A percentile compares a stretch with the other conserved stretches of the same genome.
These are phyloP conservation scores for Tricladium varicosporioides DNA, from an alignment of 2,329 filamentous ascomycete species.

Conservation along the genomic window DNA sequence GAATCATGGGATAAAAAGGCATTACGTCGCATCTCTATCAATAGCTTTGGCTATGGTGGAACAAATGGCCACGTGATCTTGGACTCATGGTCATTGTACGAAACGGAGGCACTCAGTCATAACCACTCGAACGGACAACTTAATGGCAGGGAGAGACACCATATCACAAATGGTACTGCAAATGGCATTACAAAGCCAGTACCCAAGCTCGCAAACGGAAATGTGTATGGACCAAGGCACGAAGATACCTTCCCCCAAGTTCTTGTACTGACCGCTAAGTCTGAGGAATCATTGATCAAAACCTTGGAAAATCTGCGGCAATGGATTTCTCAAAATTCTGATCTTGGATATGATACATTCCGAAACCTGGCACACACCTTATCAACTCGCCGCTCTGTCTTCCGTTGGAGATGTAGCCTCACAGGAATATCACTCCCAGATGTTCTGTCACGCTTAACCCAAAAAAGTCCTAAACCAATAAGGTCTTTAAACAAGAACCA, in stretches of 20 bases:
- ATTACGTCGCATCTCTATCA: no score
- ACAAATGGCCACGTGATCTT: constrained; percentile 44
- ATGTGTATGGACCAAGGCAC: no score
- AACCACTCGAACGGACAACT: not conserved
- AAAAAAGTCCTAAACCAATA: not conserved
- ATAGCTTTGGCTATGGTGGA: constrained; percentile 47
- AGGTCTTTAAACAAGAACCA: not conserved
- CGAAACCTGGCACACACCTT: constrained; percentile 18
- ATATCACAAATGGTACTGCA: not conserved
- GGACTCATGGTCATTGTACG: constrained; percentile 14
- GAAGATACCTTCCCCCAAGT: no score
- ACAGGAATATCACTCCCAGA: constrained; percentile 1
- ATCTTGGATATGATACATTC: not conserved
- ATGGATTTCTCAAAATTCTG: not conserved
- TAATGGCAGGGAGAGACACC: not conserved
- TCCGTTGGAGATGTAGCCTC: constrained; percentile 11
- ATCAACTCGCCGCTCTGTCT: constrained; percentile 9
- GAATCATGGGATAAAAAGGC: no score
- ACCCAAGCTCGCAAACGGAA: no score
- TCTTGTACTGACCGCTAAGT: constrained; percentile 2
- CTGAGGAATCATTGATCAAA: not conserved
- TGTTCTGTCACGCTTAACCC: not conserved
- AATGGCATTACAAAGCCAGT: no score
- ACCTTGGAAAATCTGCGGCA: not conserved
- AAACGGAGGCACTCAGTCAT: not conserved